Evolutionary conservation across 371 early-diverging fungal genomes (phyloP), one percentile per base, ranked within the genome.

Genomic region (Mortierella sp.): DNA sequence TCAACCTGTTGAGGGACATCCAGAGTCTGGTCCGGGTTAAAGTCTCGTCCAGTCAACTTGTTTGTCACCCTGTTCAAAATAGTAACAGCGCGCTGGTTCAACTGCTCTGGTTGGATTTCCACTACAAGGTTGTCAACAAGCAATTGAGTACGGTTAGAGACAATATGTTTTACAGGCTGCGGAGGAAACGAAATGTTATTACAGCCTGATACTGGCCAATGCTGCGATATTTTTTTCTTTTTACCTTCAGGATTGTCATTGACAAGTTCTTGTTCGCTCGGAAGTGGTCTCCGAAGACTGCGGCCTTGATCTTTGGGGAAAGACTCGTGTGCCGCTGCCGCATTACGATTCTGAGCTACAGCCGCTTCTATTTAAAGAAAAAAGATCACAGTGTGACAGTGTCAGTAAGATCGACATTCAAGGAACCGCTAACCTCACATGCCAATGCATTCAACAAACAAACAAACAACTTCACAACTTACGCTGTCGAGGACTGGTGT

Each of bases 1-100:
- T 98, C 96, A 3, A 98, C 97, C 85, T 99, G 99, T 9, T 90
- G 89, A 0, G 91, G 90, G 1, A 96, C 96, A 79, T 95, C 95
- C 50, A 99, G 85, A 10, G 94, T 91, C 31, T 88, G 89, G 34
- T 93, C 89, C 8, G 95, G 91, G 47, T 95, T 93, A 82, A 99
- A 99, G 85, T 99, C 99, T 39, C 95, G 91, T 71, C 99, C 86
- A 0, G 86, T 85, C 52, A 88, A 67, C 45, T 88, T 88, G 75
- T 88, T 88, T 41, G 85, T 83, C 10, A 93, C 91, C 58, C 93
- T 85, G 58, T 87, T 88, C 29, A 93, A 87, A 39, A 92, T 91
- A 10, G 88, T 89, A 34, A 92, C 87, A 1, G 93, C 92, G 50
- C 91, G 78, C 45, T 88, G 77, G 77, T 92, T 93, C 48, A 89